These are phyloP conservation scores for Podila horticola DNA, from an alignment of 192 early-diverging fungal species.

Conservation along the genomic window DNA sequence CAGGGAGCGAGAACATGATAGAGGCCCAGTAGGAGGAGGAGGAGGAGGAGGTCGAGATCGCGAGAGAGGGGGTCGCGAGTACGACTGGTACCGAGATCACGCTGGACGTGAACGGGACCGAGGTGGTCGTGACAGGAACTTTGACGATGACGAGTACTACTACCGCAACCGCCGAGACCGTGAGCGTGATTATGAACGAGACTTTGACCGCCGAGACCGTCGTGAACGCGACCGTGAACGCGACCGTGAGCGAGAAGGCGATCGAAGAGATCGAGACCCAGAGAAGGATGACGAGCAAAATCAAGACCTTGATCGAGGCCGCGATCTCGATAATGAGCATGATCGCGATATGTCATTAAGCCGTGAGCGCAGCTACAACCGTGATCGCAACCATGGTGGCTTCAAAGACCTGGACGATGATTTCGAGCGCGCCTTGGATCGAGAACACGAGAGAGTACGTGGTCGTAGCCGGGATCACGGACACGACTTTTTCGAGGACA, in stretches of 20 bases:
- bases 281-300: not conserved
- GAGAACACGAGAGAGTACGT: slow-evolving; percentile 6
- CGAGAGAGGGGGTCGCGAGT: slow-evolving; percentile 21
- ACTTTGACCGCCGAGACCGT: not conserved
- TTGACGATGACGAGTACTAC: slow-evolving; percentile 41
- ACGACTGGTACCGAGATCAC: slow-evolving; percentile 37
- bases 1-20: slow-evolving; percentile 19
- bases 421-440: not conserved
- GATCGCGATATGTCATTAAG: too few species aligned
- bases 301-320: not conserved
- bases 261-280: not conserved
- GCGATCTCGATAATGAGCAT: not conserved
- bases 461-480: slow-evolving; percentile 11
- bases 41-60: slow-evolving; percentile 3
- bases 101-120: slow-evolving; percentile 33
- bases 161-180: slow-evolving; percentile 23
- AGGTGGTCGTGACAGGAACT: slow-evolving; percentile 33
- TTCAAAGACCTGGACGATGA: slow-evolving; percentile 10
- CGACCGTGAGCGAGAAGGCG: not conserved
- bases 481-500: slow-evolving; percentile 1
- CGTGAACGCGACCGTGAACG: not conserved
- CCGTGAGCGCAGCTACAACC: too few species aligned
- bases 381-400: slow-evolving; percentile 1
- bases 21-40: slow-evolving; percentile 7
- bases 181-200: slow-evolving; percentile 10